Base-by-base conservation (phyloP, 2,329 filamentous ascomycete species). In the Cercospora berteroae region DNA sequence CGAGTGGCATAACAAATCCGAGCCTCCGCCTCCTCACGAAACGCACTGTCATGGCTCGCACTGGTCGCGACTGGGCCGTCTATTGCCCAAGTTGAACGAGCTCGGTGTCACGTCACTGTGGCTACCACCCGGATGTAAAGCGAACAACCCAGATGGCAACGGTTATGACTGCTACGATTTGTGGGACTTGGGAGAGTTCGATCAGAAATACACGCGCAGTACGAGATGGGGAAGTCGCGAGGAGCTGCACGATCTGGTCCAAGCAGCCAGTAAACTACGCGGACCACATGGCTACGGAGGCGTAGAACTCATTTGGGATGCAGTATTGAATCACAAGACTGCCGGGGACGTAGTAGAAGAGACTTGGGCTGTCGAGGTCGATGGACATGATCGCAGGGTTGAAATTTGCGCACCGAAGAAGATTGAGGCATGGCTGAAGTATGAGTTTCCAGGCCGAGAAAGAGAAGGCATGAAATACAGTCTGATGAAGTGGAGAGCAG, bases 101-200 rank as follows among this genome's bases (percentile, higher is more conserved):
- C 83, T 88, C 36, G 90, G 89, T 2, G 81, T 91, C 58, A 85
- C 87, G 60, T 83, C 83, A 65, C 55, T 78, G n/a, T 91, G 89
- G 89, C 84, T 92, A 5, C 90, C 90, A 0, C 90, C 90, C 0
- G 90, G 86, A 64, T 91, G 89, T 78, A 92, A 92, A 79, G 89
- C 86, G 0, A 86, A 86, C 67, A 83, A 83, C 31, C 83, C 84
- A 0, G 78, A 83, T 29, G 86, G 88, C 20, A 91, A 90, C 72
- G 90, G 90, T 5, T 90, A 90, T 71, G 88, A 89, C 75, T 83
- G 88, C 69, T 84, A 83, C 73, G 82, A 84, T 64, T 77, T 83
- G 44, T 92, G 91, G 74, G 90, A 92, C 74, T 78, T 92, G 13
- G 90, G 90, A 33, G 90, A 92, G 74, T 92, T 92, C 72, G 86